Base-by-base conservation (phyloP, 257 asterid genomes). In the Fraxinus americana region DNA sequence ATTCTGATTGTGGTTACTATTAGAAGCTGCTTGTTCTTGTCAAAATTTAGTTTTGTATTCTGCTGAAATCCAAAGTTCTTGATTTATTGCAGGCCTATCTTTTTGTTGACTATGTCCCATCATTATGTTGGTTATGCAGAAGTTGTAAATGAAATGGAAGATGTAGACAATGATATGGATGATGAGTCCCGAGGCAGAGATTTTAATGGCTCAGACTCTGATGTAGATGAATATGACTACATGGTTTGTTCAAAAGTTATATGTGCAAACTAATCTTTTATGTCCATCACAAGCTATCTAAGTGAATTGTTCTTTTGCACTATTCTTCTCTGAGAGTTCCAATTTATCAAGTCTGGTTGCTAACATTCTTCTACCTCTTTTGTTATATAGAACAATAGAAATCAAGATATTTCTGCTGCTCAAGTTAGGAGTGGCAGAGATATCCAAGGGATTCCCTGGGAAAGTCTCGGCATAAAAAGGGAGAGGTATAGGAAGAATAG, bases 401-500 rank as follows among this genome's bases (percentile, higher is more conserved):
- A 84, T 87, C 92, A 87, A 39, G 98, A 92, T 78, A 94, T 97
- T 39, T 88, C 97, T 39, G 98, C 98, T 6, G 91, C 97, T 76
- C 91, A 94, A 85, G 98, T 96, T 35, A 88, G 96, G 82, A 81
- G 77, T 75, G 98, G 98, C 11, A 92, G 83, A 91, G 98, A 94
- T 86, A 92, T 94, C 73, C 97, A 94, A 85, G 98, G 98, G 70
- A 94, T 94, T 87, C 98, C 98, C 27, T 94, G 98, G 98, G 93
- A 89, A 72, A 85, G 91, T 71, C 94, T 94, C 77, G 89, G 87
- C 88, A 87, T 91, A 77, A 90, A 91, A 67, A 90, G 97, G 77
- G 95, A 89, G 83, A 91, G 84, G 75, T 94, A 91, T 75, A 82
- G 96, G 81, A 87, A 86, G 81, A 90, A 92, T 61, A 94, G 98